Percentiles rank a stretch among this genome's conserved stretches.
phyloP scores from a whole-genome alignment of 805 yeast species.

The Wickerhamomyces pijperi region DNA sequence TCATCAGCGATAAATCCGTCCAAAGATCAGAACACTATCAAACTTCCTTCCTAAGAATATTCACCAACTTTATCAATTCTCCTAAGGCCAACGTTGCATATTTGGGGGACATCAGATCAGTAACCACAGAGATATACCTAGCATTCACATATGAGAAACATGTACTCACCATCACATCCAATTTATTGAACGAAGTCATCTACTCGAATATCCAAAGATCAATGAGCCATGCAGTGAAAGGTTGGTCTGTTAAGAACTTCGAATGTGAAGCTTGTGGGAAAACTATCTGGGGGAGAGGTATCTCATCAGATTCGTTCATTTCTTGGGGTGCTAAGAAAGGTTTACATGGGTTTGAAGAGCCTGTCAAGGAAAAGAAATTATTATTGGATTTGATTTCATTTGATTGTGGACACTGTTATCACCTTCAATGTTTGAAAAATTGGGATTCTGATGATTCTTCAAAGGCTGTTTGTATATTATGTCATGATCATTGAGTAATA shows the following conservation, averaged over 20 bases:
- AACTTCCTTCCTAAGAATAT: slow-evolving; percentile 40
- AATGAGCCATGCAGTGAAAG: slow-evolving; percentile 32
- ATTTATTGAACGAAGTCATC: slow-evolving; percentile 47
- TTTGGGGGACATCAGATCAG: slow-evolving; percentile 45
- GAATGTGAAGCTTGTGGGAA: slow-evolving; percentile 75
- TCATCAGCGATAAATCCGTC: slow-evolving; percentile 5
- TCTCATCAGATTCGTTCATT: slow-evolving; percentile 36
- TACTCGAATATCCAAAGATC: slow-evolving; percentile 33
- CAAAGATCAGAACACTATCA: slow-evolving; percentile 5
- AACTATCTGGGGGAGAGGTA: slow-evolving; percentile 56
- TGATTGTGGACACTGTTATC: slow-evolving; percentile 60
- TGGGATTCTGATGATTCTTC: background rate
- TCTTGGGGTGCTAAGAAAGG: slow-evolving; percentile 37
- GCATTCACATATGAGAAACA: slow-evolving; percentile 57
- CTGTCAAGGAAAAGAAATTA: slow-evolving; percentile 2
- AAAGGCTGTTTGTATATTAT: too few relatives aligned
- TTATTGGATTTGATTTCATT: slow-evolving; percentile 37
- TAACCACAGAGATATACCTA: slow-evolving; percentile 50
- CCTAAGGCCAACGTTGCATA: slow-evolving; percentile 37
- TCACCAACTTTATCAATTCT: slow-evolving; percentile 41
- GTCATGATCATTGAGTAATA: too few relatives aligned
- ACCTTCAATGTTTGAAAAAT: slow-evolving; percentile 35
- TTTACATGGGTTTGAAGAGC: background rate
- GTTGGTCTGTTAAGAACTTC: slow-evolving; percentile 49
- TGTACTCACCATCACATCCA: slow-evolving; percentile 38